A percentile compares a stretch with the other conserved stretches of the same genome.
phyloP scores from a whole-genome alignment of 2,329 filamentous ascomycete genomes.

The Penicillium verrucosum region DNA sequence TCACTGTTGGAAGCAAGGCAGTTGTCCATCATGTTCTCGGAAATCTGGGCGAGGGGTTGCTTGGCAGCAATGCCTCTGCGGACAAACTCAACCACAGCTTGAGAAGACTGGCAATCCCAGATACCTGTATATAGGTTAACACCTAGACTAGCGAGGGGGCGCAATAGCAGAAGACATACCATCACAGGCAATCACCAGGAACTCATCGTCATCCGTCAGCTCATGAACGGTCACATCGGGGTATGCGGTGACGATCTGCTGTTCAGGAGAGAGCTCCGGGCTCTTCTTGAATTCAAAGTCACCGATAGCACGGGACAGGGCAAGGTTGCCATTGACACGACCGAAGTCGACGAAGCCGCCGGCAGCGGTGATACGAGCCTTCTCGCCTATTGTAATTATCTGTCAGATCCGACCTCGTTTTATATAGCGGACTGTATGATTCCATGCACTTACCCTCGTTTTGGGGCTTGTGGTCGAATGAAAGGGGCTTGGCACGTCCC shows the following conservation, averaged over 20 bases:
- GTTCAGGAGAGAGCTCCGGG: conserved; percentile 91
- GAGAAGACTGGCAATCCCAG: conserved; percentile 98
- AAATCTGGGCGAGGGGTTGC: conserved; percentile 91
- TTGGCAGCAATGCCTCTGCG: conserved; percentile 93
- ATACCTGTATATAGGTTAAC: conserved; percentile 64
- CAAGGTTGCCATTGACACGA: conserved; percentile 95
- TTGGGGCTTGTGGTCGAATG: conserved; percentile 98
- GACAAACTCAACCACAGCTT: conserved; percentile 95
- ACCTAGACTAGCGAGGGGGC: conserved; percentile 3
- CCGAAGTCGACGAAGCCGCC: conserved; percentile 98
- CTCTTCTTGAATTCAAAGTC: conserved; percentile 99
- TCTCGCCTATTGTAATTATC: conserved; percentile 65
- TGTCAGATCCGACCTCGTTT: conserved; percentile 8
- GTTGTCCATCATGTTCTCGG: conserved; percentile 99
- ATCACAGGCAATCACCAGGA: conserved; percentile 87
- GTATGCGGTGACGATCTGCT: conserved; percentile 96
- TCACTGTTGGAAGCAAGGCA: conserved; percentile 97
- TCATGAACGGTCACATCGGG: conserved; percentile 93
- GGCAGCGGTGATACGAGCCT: conserved; percentile 90
- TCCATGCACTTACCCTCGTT: conserved; percentile 70
- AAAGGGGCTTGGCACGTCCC: conserved; percentile 92
- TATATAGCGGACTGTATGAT: neutral
- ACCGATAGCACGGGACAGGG: conserved; percentile 92
- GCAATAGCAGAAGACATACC: conserved; percentile 55
- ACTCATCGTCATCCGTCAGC: conserved; percentile 89